A percentile compares a stretch with the other conserved stretches of the same genome.
These are phyloP conservation scores for Candida sp. DNA, from an alignment of 1,139 yeast genomes.

Conservation along the genomic window DNA sequence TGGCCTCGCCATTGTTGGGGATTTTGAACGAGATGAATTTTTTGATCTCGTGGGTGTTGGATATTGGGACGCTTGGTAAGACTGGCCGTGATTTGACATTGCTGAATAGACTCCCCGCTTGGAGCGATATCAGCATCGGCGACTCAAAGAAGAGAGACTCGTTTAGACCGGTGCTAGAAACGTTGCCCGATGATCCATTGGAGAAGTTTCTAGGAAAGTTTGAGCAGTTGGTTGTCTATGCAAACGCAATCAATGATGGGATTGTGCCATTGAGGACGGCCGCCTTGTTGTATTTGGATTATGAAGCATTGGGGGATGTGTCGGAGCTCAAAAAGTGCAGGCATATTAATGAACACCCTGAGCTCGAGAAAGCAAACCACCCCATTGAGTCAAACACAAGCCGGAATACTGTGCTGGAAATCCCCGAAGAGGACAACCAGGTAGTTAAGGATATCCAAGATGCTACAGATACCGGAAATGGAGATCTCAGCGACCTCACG, in stretches of 20 bases:
- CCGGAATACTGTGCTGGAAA: conserved; percentile 14
- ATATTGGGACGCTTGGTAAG: conserved; percentile 87
- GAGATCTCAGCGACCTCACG: background rate
- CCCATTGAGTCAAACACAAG: conserved; percentile 15
- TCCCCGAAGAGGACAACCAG: conserved; percentile 13
- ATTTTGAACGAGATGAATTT: conserved; percentile 84
- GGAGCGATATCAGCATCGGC: conserved; percentile 14
- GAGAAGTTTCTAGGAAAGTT: conserved; percentile 68
- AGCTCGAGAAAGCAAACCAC: conserved; percentile 15
- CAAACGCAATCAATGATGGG: conserved; percentile 88
- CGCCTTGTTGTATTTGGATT: conserved; percentile 54
- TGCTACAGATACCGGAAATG: background rate
- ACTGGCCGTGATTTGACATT: conserved; percentile 93
- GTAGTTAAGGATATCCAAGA: conserved; percentile 3
- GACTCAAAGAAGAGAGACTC: conserved; percentile 18
- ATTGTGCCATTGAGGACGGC: conserved; percentile 83
- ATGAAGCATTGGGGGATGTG: conserved; percentile 45
- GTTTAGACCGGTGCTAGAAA: conserved; percentile 66
- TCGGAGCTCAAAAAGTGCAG: conserved; percentile 24
- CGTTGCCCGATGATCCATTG: conserved; percentile 81
- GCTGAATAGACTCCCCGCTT: conserved; percentile 28
- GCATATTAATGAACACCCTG: conserved; percentile 15
- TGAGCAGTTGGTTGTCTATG: conserved; percentile 72
- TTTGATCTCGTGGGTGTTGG: conserved; percentile 80
- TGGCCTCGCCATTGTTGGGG: conserved; percentile 92